Evolutionary conservation across 768 basidiomycete genomes (phyloP), one percentile per base, ranked within the genome.

Genomic region (Chiua virens): DNA sequence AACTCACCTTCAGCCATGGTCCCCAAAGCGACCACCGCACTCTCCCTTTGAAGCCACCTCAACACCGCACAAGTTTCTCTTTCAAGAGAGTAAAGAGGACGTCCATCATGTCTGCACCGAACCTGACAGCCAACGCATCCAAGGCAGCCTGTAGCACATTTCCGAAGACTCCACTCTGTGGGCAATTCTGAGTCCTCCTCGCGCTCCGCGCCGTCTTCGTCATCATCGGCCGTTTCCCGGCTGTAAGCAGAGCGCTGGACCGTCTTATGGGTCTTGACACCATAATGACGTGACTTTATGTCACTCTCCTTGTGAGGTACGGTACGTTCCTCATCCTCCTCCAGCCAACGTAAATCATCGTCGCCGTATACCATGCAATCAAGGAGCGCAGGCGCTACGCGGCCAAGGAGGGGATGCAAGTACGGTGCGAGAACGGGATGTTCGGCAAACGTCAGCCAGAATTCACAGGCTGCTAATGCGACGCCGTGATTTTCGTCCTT

Each of bases 391-490:
- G 97, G 95, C 2, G 90, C 92, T 36, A 99, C 92, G 60, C 90
- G 90, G n/a, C 78, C 84, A 9, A 99, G 78, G 53, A 94, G 80
- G 3, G 95, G 95, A 52, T 85, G 86, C 23, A 99, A 76, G 66
- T 87, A 89, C 3, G 84, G 81, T 10, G 85, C 85, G 21, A 98
- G 78, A 44, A 93, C 92, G 36, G 85, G 85, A 59, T 98, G 93
- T 68, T 99, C 97, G 15, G 97, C 95, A 64, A 99, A 98, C 2
- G 95, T 97, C 55, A 99, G 78, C 97, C 97, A 99, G 71, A 99
- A 99, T 77, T 99, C 97, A 79, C 95, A 97, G 21, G 97, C 97
- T 73, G 98, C 97, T 42, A 99, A 78, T 3, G 96, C 94, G 47
- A 93, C 96, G 55, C 87, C 88, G 72, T 98, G 95, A 68, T 98